Conservation (phyloP, 768 basidiomycete species). For the Lactarius psammicola region DNA sequence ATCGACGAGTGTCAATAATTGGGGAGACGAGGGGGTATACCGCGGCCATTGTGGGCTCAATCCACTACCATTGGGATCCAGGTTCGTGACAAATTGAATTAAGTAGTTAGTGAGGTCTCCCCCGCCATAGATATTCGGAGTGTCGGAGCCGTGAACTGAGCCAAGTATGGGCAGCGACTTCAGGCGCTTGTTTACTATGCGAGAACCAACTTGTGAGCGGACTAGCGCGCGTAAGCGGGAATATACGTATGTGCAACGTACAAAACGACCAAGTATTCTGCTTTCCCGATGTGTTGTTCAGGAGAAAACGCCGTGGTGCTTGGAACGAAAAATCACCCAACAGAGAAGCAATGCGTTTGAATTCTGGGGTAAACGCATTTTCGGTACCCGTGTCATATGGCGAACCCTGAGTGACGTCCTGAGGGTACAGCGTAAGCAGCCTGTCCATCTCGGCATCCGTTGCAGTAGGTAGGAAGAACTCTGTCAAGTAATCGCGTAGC, state of each 20-base stretch:
- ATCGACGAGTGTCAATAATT: conserved; percentile 26
- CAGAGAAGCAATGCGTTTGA: conserved; percentile 41
- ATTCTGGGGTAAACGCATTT: conserved; percentile 37
- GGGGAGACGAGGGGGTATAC: conserved; percentile 14
- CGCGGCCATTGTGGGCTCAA: conserved; percentile 22
- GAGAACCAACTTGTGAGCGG: conserved; percentile 1
- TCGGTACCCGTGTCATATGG: conserved; percentile 34
- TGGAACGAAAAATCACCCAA: conserved; percentile 40
- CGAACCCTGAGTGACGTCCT: conserved; percentile 30
- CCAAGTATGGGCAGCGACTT: conserved; percentile 35
- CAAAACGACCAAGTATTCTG: conserved; percentile 39
- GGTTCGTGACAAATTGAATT: conserved; percentile 32
- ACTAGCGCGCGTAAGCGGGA: background rate
- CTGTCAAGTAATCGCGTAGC: conserved; percentile 15
- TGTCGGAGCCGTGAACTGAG: conserved; percentile 23
- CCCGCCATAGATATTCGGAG: conserved; percentile 4
- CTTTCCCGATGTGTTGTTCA: conserved; percentile 35
- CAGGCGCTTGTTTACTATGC: conserved; percentile 38
- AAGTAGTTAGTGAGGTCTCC: conserved; percentile 26
- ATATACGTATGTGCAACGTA: conserved; percentile 31
- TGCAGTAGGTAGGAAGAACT: conserved; percentile 6
- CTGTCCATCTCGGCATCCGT: conserved; percentile 17
- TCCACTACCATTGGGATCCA: conserved; percentile 33
- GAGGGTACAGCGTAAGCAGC: conserved; percentile 23
- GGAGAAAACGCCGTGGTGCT: conserved; percentile 38